Conservation (phyloP, 1,284 basidiomycete species). For the Ganoderma leucocontextum region DNA sequence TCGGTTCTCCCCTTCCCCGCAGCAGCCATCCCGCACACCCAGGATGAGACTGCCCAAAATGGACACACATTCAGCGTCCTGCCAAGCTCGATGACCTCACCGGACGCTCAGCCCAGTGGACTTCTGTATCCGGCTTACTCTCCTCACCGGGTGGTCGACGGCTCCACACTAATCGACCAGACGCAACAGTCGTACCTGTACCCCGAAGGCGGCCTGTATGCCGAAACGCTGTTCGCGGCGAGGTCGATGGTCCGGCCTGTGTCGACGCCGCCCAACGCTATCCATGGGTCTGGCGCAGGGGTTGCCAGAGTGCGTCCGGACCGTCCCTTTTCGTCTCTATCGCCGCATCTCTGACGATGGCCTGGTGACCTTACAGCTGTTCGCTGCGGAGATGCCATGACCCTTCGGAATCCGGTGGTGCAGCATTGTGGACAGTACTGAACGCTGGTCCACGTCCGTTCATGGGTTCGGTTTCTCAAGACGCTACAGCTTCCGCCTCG, state of each 20-base stretch:
- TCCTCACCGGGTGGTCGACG: constrained; percentile 31
- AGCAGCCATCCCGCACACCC: constrained; percentile 5
- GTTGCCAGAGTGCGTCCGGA: constrained; percentile 27
- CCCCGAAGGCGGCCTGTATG: constrained; percentile 11
- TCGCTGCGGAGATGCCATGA: constrained; percentile 38
- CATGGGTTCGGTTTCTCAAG: constrained; percentile 6
- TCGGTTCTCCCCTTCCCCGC: background rate
- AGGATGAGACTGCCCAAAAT: constrained; percentile 8
- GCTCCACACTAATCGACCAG: constrained; percentile 26
- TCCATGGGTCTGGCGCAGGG: constrained; percentile 19
- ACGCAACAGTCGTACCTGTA: constrained; percentile 9
- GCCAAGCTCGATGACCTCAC: constrained; percentile 15
- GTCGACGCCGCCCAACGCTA: constrained; percentile 34
- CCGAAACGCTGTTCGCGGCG: constrained; percentile 15
- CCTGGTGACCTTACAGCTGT: constrained; percentile 27
- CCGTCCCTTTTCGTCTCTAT: background rate
- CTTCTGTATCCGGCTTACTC: constrained; percentile 23
- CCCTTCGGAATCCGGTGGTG: background rate
- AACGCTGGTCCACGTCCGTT: background rate
- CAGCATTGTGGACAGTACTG: background rate
- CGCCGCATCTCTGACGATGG: background rate
- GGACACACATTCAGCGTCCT: constrained; percentile 3
- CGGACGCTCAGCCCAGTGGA: constrained; percentile 10
- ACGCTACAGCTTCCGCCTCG: background rate
- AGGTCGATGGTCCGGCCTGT: constrained; percentile 31